A percentile compares a stretch with the other conserved stretches of the same genome.
These are phyloP conservation scores for Podaxis carcinomalis DNA, from an alignment of 768 basidiomycete species.

Conservation along the genomic window DNA sequence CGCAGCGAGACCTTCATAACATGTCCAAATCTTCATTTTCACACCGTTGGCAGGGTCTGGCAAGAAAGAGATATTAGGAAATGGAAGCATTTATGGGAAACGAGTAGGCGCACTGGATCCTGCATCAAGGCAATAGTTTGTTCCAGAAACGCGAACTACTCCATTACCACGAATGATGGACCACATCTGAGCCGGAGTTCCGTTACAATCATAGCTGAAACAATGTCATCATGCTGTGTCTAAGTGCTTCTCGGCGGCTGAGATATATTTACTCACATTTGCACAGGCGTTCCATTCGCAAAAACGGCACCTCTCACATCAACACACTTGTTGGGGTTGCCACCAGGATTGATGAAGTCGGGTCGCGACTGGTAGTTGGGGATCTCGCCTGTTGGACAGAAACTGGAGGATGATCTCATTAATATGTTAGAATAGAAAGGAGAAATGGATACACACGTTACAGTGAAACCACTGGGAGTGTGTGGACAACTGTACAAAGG, in stretches of 20 bases:
- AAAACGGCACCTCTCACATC: conserved; percentile 25
- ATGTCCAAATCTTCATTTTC: conserved; percentile 22
- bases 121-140: conserved; percentile 17
- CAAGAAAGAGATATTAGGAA: background rate
- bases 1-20: conserved; percentile 15
- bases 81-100: background rate
- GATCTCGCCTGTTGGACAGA: conserved; percentile 21
- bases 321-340: conserved; percentile 19
- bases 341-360: conserved; percentile 18
- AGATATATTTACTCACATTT: conserved; percentile 19
- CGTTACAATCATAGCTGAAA: conserved; percentile 18
- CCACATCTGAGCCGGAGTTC: conserved; percentile 15
- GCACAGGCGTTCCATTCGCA: conserved; percentile 25
- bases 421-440: background rate
- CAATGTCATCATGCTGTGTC: background rate
- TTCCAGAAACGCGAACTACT: conserved; percentile 14
- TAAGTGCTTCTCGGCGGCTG: background rate
- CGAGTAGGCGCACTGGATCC: conserved; percentile 9
- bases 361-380: conserved; percentile 15
- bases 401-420: conserved; percentile 12
- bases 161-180: conserved; percentile 14
- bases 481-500: conserved; percentile 22
- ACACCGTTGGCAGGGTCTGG: conserved; percentile 17
- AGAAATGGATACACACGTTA: conserved; percentile 18
- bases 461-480: conserved; percentile 18